Evolutionary conservation across 129 eudicot genomes (phyloP), one percentile per base, ranked within the genome.

Genomic region (Lactuca saligna): DNA sequence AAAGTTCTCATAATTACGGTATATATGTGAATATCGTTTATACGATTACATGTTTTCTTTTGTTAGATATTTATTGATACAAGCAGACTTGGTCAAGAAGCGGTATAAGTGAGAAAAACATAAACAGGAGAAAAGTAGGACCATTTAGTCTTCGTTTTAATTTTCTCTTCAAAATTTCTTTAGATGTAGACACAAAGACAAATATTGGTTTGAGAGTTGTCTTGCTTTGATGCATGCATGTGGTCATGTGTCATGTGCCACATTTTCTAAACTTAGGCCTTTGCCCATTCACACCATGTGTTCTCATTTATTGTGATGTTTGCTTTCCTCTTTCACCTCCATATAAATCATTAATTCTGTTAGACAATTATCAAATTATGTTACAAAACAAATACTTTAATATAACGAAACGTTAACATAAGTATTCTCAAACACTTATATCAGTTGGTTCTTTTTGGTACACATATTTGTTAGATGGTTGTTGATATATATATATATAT

Each of bases 161-260:
- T 53, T 17, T 12, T 17, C 7, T 20, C 13, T 17, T 53, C 20
- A 15, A 16, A 11, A 11, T 61, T 61, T 60, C 75, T 76, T 68
- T 68, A 69, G 63, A 69, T 76, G 80, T 68, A 61, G 75, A 54
- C 49, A 39, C 75, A 76, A 76, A 68, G 75, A 76, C 80, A 76
- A 68, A 76, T 68, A 68, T 76, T 54, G 65, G 53, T 76, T 69
- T 31, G 42, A 69, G 70, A n/a, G 60, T 69, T 76, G 80, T 61
- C 75, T 68, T 68, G 69, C 69, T 14, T 60, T 75, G 57, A 67
- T 75, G 63, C 80, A 67, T 76, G 80, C 65, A 76, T 76, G 80
- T 69, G 70, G 75, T 76, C 80, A 76, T 61, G 75, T 69, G 75
- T 68, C 80, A 76, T 76, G 80, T 76, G 80, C 70, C 71, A 69